These are phyloP conservation scores for Tylopilus orsonianus DNA, from an alignment of 1,284 basidiomycete genomes.

Conservation along the genomic window DNA sequence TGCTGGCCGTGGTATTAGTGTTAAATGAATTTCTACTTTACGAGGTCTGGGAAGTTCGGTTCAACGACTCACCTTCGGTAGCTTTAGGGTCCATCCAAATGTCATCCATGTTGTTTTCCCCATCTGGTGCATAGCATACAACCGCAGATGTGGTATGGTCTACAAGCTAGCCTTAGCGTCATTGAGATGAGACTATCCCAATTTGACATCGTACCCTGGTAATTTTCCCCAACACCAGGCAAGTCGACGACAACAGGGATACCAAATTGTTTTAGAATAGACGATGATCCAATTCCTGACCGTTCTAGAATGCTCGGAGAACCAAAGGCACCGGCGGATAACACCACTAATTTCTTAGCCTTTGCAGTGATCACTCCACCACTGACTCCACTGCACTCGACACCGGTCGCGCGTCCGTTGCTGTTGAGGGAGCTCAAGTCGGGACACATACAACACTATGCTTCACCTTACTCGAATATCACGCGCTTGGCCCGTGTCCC, in stretches of 20 bases:
- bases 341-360: slow-evolving; percentile 24
- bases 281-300: slow-evolving; percentile 43
- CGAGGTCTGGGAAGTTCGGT: neutral
- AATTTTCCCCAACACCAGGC: slow-evolving; percentile 56
- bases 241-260: slow-evolving; percentile 45
- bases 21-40: too few species aligned
- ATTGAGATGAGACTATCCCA: too few species aligned
- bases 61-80: neutral
- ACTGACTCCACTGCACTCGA: slow-evolving; percentile 44
- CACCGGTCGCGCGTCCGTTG: slow-evolving; percentile 49
- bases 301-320: slow-evolving; percentile 25
- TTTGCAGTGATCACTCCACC: neutral
- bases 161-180: neutral
- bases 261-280: slow-evolving; percentile 40
- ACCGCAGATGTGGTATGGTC: neutral
- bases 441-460: neutral
- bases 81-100: slow-evolving; percentile 4
- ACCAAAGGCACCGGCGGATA: slow-evolving; percentile 23
- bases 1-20: neutral
- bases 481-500: neutral
- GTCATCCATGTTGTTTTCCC: slow-evolving; percentile 8
- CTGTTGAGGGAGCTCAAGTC: slow-evolving; percentile 29
- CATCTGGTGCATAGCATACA: slow-evolving; percentile 7
- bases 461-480: neutral
- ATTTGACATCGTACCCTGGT: slow-evolving; percentile 16